Conservation (phyloP, 768 basidiomycete genomes). For the Tricholoma hemisulphureum region DNA sequence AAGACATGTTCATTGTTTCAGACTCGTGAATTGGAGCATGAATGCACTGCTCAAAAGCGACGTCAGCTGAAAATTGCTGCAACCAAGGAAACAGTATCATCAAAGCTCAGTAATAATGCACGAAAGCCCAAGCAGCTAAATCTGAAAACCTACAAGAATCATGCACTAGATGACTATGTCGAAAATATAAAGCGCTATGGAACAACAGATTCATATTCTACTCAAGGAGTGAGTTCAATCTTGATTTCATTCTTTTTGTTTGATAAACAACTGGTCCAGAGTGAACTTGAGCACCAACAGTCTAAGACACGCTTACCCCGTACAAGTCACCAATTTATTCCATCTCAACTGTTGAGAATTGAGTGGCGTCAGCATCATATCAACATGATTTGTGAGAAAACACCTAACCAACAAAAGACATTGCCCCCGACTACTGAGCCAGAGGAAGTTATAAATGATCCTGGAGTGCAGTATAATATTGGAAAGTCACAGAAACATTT, state of each 20-base stretch:
- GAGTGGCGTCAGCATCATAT: neutral
- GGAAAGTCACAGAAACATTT: constrained; percentile 2
- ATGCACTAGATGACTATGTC: neutral
- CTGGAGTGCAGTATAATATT: no score
- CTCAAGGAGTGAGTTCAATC: no score
- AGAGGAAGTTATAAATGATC: no score
- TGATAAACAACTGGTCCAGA: neutral
- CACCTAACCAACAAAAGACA: neutral
- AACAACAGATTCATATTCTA: no score
- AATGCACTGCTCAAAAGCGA: neutral
- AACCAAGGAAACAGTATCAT: neutral
- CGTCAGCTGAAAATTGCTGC: neutral
- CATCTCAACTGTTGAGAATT: neutral
- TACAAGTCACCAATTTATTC: constrained; percentile 15
- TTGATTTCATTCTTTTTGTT: neutral
- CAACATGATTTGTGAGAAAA: neutral
- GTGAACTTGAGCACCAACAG: constrained; percentile 12
- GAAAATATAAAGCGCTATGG: no score
- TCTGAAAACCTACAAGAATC: no score
- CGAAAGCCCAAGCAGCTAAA: neutral
- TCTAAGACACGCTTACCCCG: constrained; percentile 6
- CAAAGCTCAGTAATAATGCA: neutral
- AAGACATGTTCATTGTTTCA: neutral
- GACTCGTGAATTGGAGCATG: neutral
- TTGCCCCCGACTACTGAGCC: neutral